A percentile compares a stretch with the other conserved stretches of the same genome.
phyloP scores from a whole-genome alignment of 2,329 filamentous ascomycete species.

The Pseudogymnoascus sp. region DNA sequence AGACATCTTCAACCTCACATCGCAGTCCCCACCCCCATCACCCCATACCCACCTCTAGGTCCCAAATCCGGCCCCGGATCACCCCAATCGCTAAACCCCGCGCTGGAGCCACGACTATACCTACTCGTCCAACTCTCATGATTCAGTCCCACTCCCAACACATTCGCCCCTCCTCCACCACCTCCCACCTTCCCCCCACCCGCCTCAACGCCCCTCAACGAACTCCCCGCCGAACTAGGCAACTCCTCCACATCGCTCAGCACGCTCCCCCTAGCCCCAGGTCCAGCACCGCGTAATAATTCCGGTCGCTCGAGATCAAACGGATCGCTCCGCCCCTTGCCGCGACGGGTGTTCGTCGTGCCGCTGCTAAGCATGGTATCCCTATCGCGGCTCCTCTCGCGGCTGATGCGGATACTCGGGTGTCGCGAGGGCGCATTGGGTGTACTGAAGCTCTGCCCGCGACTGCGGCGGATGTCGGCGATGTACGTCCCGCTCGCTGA shows the following conservation, averaged over 20 bases:
- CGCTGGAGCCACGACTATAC: constrained; percentile 42
- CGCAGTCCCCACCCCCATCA: not conserved
- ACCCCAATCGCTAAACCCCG: constrained; percentile 34
- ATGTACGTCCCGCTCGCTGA: constrained; percentile 35
- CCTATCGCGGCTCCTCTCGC: constrained; percentile 23
- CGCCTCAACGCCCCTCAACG: no score
- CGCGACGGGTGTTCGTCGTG: constrained; percentile 36
- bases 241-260: not conserved
- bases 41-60: constrained; percentile 21
- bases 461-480: constrained; percentile 39
- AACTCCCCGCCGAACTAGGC: not conserved
- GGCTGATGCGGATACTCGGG: constrained; percentile 23
- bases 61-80: constrained; percentile 48
- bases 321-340: constrained; percentile 54
- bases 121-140: constrained; percentile 22
- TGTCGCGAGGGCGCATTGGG: constrained; percentile 10
- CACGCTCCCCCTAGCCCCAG: not conserved
- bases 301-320: constrained; percentile 54
- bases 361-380: constrained; percentile 33
- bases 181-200: no score
- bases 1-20: not conserved
- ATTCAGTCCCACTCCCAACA: constrained; percentile 16
- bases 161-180: not conserved
- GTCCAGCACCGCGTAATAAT: constrained; percentile 25
- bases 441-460: constrained; percentile 35